Conservation (phyloP, 2,329 filamentous ascomycete species). For the Gnomoniopsis smithogilvyi region DNA sequence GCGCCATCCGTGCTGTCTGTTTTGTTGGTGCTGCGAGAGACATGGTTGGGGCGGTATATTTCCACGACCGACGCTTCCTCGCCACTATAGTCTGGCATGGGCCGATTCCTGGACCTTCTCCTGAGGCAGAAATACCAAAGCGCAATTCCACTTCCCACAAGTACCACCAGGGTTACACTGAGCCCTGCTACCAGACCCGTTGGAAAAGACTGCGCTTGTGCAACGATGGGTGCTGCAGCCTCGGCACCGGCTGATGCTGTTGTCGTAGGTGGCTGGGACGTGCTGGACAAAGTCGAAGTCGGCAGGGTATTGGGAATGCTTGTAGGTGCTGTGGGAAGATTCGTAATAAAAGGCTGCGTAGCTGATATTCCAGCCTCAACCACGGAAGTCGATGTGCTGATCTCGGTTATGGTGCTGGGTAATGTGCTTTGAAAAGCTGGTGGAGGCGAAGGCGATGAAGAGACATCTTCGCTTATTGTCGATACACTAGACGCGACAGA, state of each 20-base stretch:
- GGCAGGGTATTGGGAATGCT: neutral
- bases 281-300: neutral
- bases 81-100: neutral
- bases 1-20: neutral
- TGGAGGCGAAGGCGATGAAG: neutral
- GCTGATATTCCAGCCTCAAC: neutral
- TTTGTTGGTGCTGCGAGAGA: neutral
- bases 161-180: neutral
- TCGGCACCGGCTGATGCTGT: neutral
- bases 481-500: neutral
- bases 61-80: neutral
- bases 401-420: neutral
- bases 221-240: neutral
- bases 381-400: neutral
- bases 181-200: neutral
- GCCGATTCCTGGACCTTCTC: neutral
- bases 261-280: neutral
- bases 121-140: neutral
- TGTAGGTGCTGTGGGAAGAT: neutral
- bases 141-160: neutral
- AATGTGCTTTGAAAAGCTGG: neutral
- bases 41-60: neutral
- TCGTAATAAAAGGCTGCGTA: neutral
- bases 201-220: neutral
- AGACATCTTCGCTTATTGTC: neutral